Evolutionary conservation across 257 asterid species (phyloP).

Genomic region (Mitragyna speciosa): DNA sequence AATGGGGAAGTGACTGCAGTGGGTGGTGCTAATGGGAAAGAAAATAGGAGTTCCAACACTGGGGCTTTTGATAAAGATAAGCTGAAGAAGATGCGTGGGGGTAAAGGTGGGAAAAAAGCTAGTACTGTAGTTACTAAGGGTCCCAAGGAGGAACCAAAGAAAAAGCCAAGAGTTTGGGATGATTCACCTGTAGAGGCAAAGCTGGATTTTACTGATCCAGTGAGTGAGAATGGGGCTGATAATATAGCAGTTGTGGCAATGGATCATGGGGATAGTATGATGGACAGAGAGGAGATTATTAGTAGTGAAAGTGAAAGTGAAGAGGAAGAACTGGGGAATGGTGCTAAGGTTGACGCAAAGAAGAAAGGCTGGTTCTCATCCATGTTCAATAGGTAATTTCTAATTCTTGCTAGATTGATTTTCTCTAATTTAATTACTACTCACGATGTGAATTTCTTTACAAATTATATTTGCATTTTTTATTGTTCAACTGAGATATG

Average conservation of each 20-base stretch:
- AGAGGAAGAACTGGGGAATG: conserved; percentile 54
- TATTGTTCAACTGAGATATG: not conserved
- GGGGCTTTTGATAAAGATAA: conserved; percentile 90
- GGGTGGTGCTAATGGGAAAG: conserved; percentile 56
- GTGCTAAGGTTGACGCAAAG: conserved; percentile 47
- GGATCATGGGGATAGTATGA: conserved; percentile 86
- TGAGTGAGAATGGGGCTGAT: conserved; percentile 68
- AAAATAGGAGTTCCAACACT: conserved; percentile 51
- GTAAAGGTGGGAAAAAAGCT: conserved; percentile 73
- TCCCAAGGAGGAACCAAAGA: conserved; percentile 67
- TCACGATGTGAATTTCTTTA: not conserved
- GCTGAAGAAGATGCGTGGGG: conserved; percentile 71
- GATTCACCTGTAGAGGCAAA: conserved; percentile 64
- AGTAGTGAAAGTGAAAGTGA: conserved; percentile 83
- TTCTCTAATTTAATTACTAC: not conserved
- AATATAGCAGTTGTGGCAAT: conserved; percentile 51
- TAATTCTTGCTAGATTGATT: not conserved
- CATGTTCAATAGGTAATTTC: conserved; percentile 79
- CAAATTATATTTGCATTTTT: not conserved
- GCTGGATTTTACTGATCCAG: conserved; percentile 82
- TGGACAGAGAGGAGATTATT: conserved; percentile 87
- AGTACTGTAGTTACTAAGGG: conserved; percentile 55
- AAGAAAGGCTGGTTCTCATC: conserved; percentile 96
- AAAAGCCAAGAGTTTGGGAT: conserved; percentile 81
- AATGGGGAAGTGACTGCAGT: conserved; percentile 38